phyloP scores from a whole-genome alignment of 352 stramenopile species.

The Phytophthora ramorum region DNA sequence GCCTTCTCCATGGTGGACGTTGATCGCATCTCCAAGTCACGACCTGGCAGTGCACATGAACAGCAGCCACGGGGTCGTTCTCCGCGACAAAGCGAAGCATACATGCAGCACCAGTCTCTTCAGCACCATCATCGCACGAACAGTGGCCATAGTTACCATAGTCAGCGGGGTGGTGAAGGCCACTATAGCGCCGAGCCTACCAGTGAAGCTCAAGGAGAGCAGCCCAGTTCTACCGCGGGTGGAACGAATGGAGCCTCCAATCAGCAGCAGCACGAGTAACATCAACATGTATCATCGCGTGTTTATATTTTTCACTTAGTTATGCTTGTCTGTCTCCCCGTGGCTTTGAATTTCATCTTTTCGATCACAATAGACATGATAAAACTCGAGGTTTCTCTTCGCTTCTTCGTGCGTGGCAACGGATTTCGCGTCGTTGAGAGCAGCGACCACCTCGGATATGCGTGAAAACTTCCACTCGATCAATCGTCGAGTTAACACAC shows the following conservation, averaged over 20 bases:
- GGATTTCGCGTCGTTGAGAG: slow-evolving; percentile 30
- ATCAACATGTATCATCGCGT: slow-evolving; percentile 17
- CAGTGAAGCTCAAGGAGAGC: slow-evolving; percentile 21
- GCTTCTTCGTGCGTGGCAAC: slow-evolving; percentile 55
- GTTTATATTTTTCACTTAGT: slow-evolving; percentile 11
- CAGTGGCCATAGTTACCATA: slow-evolving; percentile 34
- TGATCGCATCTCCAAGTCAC: slow-evolving; percentile 49
- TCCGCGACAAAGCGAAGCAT: slow-evolving; percentile 26
- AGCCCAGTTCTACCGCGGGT: slow-evolving; percentile 1
- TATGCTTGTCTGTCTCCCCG: neutral
- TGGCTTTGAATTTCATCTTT: neutral
- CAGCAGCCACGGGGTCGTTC: slow-evolving; percentile 25
- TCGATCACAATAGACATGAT: slow-evolving; percentile 46
- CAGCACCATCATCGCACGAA: slow-evolving; percentile 19
- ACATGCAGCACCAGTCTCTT: slow-evolving; percentile 18
- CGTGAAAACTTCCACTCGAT: slow-evolving; percentile 49
- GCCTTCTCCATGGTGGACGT: slow-evolving; percentile 75
- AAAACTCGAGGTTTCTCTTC: slow-evolving; percentile 77
- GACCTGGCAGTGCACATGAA: slow-evolving; percentile 27
- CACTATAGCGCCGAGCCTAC: slow-evolving; percentile 22
- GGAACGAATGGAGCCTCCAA: neutral
- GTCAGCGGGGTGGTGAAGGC: slow-evolving; percentile 22
- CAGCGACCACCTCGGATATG: slow-evolving; percentile 35
- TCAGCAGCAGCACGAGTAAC: slow-evolving; percentile 26
- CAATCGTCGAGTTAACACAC: slow-evolving; percentile 31